Evolutionary conservation across 1,139 yeast genomes (phyloP), one percentile per base, ranked within the genome.

Genomic region (Diutina mesorugosa): DNA sequence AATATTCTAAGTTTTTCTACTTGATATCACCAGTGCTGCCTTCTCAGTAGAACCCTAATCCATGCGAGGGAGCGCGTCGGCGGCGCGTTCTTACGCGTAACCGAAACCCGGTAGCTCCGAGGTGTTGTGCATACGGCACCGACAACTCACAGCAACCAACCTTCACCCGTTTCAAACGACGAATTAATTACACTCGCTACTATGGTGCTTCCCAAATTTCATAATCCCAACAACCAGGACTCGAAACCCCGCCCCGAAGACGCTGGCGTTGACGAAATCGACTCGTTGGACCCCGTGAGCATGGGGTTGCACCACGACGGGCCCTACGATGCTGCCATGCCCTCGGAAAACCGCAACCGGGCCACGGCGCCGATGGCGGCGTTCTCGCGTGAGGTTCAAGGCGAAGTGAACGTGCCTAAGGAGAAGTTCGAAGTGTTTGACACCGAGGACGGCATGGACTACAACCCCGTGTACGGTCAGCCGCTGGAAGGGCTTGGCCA

Each of bases 221-320:
- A 45, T 9, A 18, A 45, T 35, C 41, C 41, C n/a, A 35, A 35
- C 41, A 9, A 35, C 41, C n/a, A 35, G 41, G n/a, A 35, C 41
- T 35, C 41, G 16, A 45, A 45, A n/a, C 18, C 26, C 9, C 41
- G 28, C 29, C 45, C 26, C 14, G 45, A 50, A 3, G 53, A 50
- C 10, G 45, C 53, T 10, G 53, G 18, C 30, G 53, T 50, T n/a
- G 53, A 50, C 29, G 12, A n/a, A 8, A 32, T 50, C 10, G 53
- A 50, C 32, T 38, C 41, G 14, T 32, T 50, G 45, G 53, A 50
- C 45, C 26, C 30, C 28, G 45, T 50, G n/a, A 29, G 53, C 45
- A 50, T 50, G 53, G 53, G 53, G 28, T 30, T 50, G 29, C 53
- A 50, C 53, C 53, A 50, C 35, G 53, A 50, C 35, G 53, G 53